Conservation (phyloP, 1,139 yeast species). For the Pichia sp. region DNA sequence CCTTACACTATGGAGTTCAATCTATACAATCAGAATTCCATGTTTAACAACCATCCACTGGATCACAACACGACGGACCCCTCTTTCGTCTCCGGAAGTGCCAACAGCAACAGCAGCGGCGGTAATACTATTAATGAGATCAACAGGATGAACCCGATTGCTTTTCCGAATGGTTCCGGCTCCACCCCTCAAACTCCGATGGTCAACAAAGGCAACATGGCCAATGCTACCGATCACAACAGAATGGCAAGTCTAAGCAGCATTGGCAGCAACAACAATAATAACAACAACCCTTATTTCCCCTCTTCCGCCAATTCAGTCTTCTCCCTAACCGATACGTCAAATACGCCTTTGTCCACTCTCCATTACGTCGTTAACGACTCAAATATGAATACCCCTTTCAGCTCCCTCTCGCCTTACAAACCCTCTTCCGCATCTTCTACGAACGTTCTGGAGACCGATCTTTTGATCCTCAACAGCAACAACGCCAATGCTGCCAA, state of each 20-base stretch:
- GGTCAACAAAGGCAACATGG: background rate
- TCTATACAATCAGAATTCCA: background rate
- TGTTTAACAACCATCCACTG: background rate
- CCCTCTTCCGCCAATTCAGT: background rate
- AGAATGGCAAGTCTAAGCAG: background rate
- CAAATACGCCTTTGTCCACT: background rate
- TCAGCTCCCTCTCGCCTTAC: slow-evolving; percentile 8
- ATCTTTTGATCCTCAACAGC: background rate
- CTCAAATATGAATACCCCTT: slow-evolving; percentile 4
- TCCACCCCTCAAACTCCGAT: background rate
- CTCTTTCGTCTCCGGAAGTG: background rate
- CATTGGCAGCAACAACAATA: background rate
- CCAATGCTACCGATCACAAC: background rate
- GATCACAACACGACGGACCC: background rate
- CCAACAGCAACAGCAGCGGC: background rate
- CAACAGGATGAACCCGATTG: background rate
- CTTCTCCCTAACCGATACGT: background rate
- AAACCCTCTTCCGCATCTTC: background rate
- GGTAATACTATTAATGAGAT: background rate
- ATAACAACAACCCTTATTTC: background rate
- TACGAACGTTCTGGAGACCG: background rate
- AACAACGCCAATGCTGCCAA: background rate
- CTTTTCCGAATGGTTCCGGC: background rate
- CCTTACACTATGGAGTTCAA: background rate
- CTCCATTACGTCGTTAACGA: background rate